These are phyloP conservation scores for Centella asiatica DNA, from an alignment of 129 eudicot species.

Conservation along the genomic window DNA sequence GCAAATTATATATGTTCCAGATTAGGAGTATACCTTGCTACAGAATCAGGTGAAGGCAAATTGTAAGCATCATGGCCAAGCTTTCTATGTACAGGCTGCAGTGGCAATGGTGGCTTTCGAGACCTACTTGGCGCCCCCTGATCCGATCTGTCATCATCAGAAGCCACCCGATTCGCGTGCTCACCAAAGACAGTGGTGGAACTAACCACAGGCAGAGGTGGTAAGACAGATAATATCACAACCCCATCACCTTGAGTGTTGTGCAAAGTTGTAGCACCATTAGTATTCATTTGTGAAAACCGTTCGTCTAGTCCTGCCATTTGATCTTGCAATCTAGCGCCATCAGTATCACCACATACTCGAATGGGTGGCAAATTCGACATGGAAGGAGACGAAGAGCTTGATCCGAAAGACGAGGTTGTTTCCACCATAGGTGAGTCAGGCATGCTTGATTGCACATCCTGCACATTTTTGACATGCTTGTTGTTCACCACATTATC, in stretches of 20 bases:
- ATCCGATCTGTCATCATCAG: slow-evolving; percentile 61
- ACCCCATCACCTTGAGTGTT: slow-evolving; percentile 16
- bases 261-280: slow-evolving; percentile 12
- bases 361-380: slow-evolving; percentile 50
- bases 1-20: background rate
- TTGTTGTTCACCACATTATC: slow-evolving; percentile 5
- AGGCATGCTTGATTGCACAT: slow-evolving; percentile 24
- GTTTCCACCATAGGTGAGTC: slow-evolving; percentile 55
- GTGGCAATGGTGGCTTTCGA: slow-evolving; percentile 68
- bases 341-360: slow-evolving; percentile 36
- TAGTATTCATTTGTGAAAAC: slow-evolving; percentile 45
- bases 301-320: slow-evolving; percentile 65
- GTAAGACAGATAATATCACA: slow-evolving; percentile 18
- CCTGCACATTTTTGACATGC: slow-evolving; percentile 21
- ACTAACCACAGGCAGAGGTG: slow-evolving; percentile 19
- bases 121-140: slow-evolving; percentile 32
- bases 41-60: slow-evolving; percentile 72
- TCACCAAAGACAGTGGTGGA: slow-evolving; percentile 7
- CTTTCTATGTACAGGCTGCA: slow-evolving; percentile 57
- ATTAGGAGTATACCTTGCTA: slow-evolving; percentile 39
- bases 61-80: slow-evolving; percentile 36
- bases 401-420: slow-evolving; percentile 53
- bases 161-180: slow-evolving; percentile 14
- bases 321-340: slow-evolving; percentile 20
- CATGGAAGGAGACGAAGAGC: slow-evolving; percentile 60